Percentiles rank a stretch among this genome's conserved stretches.
phyloP scores from a whole-genome alignment of 495 filamentous ascomycete species.

The Aspergillus hancockii region DNA sequence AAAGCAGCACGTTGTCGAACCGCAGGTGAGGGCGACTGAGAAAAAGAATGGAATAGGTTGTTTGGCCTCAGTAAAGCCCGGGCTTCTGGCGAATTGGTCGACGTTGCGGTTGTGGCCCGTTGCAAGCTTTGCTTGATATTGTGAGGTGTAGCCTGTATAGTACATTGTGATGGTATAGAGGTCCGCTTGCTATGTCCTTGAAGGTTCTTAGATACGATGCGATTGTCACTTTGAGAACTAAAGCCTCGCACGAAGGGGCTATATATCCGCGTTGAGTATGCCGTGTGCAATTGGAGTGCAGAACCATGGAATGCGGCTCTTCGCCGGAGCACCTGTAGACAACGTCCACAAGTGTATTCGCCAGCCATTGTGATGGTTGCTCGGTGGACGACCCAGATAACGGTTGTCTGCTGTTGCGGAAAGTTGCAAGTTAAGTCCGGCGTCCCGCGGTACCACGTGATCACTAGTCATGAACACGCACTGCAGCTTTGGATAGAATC shows the following conservation, averaged over 20 bases:
- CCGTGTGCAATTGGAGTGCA: conserved; percentile 24
- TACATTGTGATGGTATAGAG: conserved; percentile 3
- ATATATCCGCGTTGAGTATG: conserved; percentile 27
- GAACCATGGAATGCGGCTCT: conserved; percentile 23
- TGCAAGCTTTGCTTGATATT: conserved; percentile 18
- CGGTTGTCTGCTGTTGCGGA: not conserved
- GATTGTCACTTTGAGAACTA: conserved; percentile 30
- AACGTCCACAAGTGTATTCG: conserved; percentile 46
- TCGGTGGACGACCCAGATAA: not conserved
- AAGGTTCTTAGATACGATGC: conserved; percentile 17
- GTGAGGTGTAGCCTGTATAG: not conserved
- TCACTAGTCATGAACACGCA: not conserved
- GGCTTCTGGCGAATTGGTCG: conserved; percentile 25
- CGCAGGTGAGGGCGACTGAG: conserved; percentile 78
- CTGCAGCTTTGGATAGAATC: too few species aligned
- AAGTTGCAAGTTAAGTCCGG: not conserved
- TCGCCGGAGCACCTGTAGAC: conserved; percentile 39
- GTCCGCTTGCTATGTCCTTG: conserved; percentile 20
- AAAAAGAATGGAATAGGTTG: conserved; percentile 91
- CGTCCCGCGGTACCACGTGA: conserved; percentile 8
- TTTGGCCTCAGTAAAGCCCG: conserved; percentile 65
- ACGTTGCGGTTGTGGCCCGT: conserved; percentile 30
- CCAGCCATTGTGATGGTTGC: conserved; percentile 36
- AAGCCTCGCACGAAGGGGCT: conserved; percentile 34
- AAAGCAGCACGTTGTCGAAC: conserved; percentile 84